Base-by-base conservation (phyloP, 1,284 basidiomycete species). In the Sanghuangporus weigelae region DNA sequence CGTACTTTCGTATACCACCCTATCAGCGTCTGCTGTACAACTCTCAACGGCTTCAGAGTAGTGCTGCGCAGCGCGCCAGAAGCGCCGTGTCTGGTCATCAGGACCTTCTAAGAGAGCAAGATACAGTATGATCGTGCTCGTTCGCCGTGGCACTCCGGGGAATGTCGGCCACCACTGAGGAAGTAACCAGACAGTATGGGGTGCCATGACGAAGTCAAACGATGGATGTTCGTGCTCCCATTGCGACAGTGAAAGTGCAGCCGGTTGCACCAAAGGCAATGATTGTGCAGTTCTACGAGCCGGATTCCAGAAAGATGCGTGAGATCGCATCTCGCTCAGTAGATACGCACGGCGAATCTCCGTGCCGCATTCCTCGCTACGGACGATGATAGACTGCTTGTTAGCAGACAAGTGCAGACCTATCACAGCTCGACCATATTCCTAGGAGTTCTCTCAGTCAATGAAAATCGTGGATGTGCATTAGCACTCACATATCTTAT, bases 101-200 rank as follows among this genome's bases (percentile, higher is more conserved):
- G 11, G 26, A n/a, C 31, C 31, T 6, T 59, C 57, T 12, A 36
- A 40, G 8, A 42, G 10, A n/a, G 39, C 8, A 48, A 60, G 44
- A 31, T 58, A 60, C 16, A 66, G 46, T 11, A 66, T 57, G 14
- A 63, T 63, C 8, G 65, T 66, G 26, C 54, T 56, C 35, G 57
- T 56, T 16, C 58, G 51, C 16, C 50, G 48, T 26, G 65, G 65
- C 11, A 66, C 62, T 14, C 62, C 61, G 11, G 61, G 50, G 23
- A 59, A 63, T 49, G 65, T 66, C 36, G 65, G 65, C 65, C 65
- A 66, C 65, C 65, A 66, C 54, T 66, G 65, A n/a, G 61, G 61
- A 16, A 66, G 56, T 12, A 62, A 55, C 64, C 64, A 65, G 12
- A 65, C 60, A 19, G 64, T 62, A 23, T 65, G 64, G 12, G 60